Evolutionary conservation across 2,329 filamentous ascomycete species (phyloP), one percentile per base, ranked within the genome.

Genomic region (Cadophora luteo-olivacea): DNA sequence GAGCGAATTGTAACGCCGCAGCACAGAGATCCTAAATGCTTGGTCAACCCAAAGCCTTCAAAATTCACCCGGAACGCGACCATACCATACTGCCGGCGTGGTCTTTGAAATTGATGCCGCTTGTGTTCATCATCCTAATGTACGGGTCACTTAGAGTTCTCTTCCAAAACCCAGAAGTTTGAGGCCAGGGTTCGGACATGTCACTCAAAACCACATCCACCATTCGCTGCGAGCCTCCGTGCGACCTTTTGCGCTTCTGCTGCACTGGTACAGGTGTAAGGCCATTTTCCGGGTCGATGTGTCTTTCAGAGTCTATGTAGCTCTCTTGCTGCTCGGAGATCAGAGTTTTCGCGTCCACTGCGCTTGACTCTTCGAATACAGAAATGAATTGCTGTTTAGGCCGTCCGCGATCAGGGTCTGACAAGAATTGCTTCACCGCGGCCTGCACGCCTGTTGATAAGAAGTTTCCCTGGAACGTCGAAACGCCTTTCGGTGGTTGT

Each of bases 61-160:
- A 24, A 16, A 11, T 14, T 51, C 11, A 14, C 1, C 25, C n/a
- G 49, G 22, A 12, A 41, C 51, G 14, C 1, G 29, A 41, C 79
- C 90, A 78, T 82, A 97, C 95, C 93, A 99, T 98, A 81, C 94
- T 97, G 36, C 93, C 92, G 11, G 89, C 91, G 81, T 99, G 96
- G 81, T 99, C 96, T 72, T 90, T 89, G 78, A 97, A 96, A 24
- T 82, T 81, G 76, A 93, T 91, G 67, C 96, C 96, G 82, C 92
- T 97, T 75, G 95, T 97, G 82, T 99, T 99, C 94, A 97, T 97
- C 91, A 99, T 91, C 96, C 96, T 99, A 86, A 83, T 80, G 89
- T 97, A 96, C 73, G 94, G 93, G 88, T 96, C 92, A 95, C 91
- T 97, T 88, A 97, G 87, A 84, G 90, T 97, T 84, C 89, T 93